phyloP scores from a whole-genome alignment of 768 basidiomycete species.

The Crepidotus variabilis region DNA sequence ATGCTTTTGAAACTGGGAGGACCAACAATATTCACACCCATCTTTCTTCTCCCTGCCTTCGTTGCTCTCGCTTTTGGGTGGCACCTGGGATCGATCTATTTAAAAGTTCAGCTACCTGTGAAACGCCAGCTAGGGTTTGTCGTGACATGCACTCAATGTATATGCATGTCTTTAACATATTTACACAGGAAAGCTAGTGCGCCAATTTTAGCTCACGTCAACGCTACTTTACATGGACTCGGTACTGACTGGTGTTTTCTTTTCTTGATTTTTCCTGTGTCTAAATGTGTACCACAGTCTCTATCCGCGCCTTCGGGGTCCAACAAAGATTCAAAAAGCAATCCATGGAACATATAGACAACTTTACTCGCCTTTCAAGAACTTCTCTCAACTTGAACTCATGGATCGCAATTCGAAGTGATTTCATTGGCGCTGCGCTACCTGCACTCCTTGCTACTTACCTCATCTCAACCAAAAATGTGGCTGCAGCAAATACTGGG shows the following conservation, averaged over 20 bases:
- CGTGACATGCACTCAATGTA: constrained; percentile 24
- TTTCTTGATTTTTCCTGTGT: neutral
- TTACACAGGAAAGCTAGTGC: constrained; percentile 24
- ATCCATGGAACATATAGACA: constrained; percentile 50
- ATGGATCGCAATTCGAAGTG: constrained; percentile 49
- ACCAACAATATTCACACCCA: constrained; percentile 40
- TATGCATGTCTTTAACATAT: neutral
- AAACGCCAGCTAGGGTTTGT: constrained; percentile 44
- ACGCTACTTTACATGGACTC: constrained; percentile 48
- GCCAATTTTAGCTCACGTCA: constrained; percentile 42
- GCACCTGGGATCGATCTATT: constrained; percentile 39
- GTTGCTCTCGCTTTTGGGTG: constrained; percentile 38
- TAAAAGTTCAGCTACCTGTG: constrained; percentile 43
- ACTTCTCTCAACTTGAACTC: constrained; percentile 52
- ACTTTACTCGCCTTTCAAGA: constrained; percentile 40
- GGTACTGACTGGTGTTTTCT: neutral
- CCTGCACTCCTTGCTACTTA: constrained; percentile 51
- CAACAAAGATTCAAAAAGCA: constrained; percentile 46
- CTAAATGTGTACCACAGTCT: constrained; percentile 23
- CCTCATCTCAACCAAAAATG: constrained; percentile 26
- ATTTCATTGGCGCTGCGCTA: constrained; percentile 55
- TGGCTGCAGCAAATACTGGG: constrained; percentile 20
- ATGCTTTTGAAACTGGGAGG: constrained; percentile 42
- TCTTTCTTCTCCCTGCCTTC: constrained; percentile 45
- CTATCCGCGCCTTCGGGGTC: constrained; percentile 66